Conservation (phyloP, 129 eudicot genomes). For the Logfia minima region DNA sequence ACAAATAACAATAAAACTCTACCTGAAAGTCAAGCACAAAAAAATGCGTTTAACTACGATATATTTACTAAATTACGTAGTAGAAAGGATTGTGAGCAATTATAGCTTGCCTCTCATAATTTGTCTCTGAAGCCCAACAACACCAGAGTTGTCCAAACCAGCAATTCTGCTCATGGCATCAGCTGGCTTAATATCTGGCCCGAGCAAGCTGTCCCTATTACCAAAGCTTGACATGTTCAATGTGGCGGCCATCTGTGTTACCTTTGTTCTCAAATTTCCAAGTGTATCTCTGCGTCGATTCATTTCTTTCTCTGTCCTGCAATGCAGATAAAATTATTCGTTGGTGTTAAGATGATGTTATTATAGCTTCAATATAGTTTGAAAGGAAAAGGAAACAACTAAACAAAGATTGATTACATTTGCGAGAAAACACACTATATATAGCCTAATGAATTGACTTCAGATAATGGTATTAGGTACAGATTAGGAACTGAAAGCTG, state of each 20-base stretch:
- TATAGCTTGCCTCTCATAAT: slow-evolving; percentile 80
- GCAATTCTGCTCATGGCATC: slow-evolving; percentile 82
- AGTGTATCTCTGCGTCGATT: slow-evolving; percentile 85
- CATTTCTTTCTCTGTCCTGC: slow-evolving; percentile 93
- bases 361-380: slow-evolving; percentile 20
- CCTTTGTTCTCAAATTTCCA: slow-evolving; percentile 77
- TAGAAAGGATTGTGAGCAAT: slow-evolving; percentile 1
- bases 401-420: neutral
- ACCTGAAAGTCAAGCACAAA: neutral
- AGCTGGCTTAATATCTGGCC: slow-evolving; percentile 85
- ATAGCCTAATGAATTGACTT: too few species aligned
- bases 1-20: neutral
- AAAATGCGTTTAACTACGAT: neutral
- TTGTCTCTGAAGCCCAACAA: slow-evolving; percentile 89
- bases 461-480: too few species aligned
- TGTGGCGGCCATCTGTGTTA: slow-evolving; percentile 84
- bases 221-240: slow-evolving; percentile 96
- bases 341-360: neutral
- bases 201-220: slow-evolving; percentile 93
- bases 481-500: neutral
- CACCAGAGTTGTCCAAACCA: slow-evolving; percentile 75
- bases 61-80: neutral
- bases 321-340: neutral
- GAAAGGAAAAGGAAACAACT: slow-evolving; percentile 9
- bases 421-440: too few species aligned